Conservation (phyloP, 2,329 filamentous ascomycete genomes). For the Lasiodiplodia theobromae region DNA sequence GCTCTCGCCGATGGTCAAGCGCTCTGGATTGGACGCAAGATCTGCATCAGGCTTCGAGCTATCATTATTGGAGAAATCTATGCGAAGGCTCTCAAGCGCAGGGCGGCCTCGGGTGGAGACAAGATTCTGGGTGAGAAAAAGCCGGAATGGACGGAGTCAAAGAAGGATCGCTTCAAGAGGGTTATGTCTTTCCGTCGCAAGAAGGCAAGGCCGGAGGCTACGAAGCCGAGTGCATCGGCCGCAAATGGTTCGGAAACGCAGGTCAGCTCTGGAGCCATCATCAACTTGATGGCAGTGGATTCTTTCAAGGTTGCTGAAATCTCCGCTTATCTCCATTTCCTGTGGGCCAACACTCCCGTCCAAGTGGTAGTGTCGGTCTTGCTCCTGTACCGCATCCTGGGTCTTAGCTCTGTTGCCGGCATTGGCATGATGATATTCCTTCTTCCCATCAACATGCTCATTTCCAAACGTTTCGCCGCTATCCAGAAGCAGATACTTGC, state of each 20-base stretch:
- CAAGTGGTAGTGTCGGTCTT: conserved; percentile 82
- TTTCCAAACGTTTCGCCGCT: conserved; percentile 83
- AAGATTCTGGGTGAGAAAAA: conserved; percentile 70
- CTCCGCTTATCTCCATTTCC: conserved; percentile 91
- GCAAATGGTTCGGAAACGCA: conserved; percentile 65
- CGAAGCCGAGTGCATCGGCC: conserved; percentile 44
- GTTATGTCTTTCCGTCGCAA: conserved; percentile 66
- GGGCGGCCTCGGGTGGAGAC: conserved; percentile 79
- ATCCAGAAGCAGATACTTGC: conserved; percentile 92
- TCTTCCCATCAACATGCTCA: conserved; percentile 86
- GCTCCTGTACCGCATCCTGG: conserved; percentile 88
- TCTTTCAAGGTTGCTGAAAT: conserved; percentile 98
- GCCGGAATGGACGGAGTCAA: conserved; percentile 51
- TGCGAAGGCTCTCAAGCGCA: conserved; percentile 89
- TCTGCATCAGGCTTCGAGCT: conserved; percentile 90
- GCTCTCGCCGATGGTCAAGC: conserved; percentile 86
- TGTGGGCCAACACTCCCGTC: conserved; percentile 90
- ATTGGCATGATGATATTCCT: conserved; percentile 89
- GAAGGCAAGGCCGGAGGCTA: conserved; percentile 55
- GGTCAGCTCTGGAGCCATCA: conserved; percentile 95
- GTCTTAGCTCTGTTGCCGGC: conserved; percentile 90
- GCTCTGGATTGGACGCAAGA: conserved; percentile 91
- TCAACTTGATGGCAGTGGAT: conserved; percentile 99
- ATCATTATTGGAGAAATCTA: conserved; percentile 98
- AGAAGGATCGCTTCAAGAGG: conserved; percentile 53